Base-by-base conservation (phyloP, 2,329 filamentous ascomycete species). In the Ophiostoma australiae region DNA sequence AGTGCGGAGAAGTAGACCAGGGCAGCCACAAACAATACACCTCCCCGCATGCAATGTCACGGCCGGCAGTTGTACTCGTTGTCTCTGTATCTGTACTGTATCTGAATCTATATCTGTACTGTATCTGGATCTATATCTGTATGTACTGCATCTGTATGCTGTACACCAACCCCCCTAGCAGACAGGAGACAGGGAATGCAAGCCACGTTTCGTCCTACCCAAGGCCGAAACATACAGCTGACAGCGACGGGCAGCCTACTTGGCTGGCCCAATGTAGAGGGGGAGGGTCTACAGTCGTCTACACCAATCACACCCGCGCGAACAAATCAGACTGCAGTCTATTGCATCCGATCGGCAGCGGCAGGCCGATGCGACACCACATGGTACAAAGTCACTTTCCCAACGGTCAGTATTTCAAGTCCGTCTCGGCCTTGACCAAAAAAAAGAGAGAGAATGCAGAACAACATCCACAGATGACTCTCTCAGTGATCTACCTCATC, bases 301-400 rank as follows among this genome's bases (percentile, higher is more conserved):
- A 55, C 48, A 33, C 13, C 55, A 23, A 61, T 61, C 55, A 31
- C 23, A 74, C 63, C 73, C 72, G 7, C 70, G 71, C 27, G 68
- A 74, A 35, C 74, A 76, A 48, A 58, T 75, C 33, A 76, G 73
- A 1, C 75, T 73, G 74, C 52, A 58, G 17, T 33, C 55, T 61
- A 61, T 33, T 61, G 48, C 55, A 27, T 61, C 55, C 55, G 55
- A 61, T 61, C 55, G 55, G 55, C 55, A 61, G 55, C 55, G 55
- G 55, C 55, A 61, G 27, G 55, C 55, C 55, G 55, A 61, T 13
- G 55, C 52, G 6, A 23, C 11, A 11, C 11, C 8, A 39, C 37
- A 39, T 7, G 8, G 8, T 39, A 39, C 37, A 39, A 39, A 39
- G 37, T 39, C 37, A 39, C 11, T 39, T 39, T 39, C 37, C 6